Base-by-base conservation (phyloP, 2,329 filamentous ascomycete species). In the Hyphodiscus sp. region DNA sequence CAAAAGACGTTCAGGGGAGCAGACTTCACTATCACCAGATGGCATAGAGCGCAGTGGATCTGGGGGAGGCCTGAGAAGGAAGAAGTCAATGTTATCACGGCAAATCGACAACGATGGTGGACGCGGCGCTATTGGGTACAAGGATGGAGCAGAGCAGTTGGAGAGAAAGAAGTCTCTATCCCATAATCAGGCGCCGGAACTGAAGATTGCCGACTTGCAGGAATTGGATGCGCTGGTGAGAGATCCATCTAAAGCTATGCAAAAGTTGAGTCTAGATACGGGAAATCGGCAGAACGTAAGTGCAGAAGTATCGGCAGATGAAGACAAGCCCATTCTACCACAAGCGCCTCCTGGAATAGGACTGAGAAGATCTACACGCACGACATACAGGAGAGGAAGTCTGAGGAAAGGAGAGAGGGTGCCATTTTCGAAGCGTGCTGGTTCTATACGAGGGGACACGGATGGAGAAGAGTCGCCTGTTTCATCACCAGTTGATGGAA, bases 61-160 rank as follows among this genome's bases (percentile, higher is more conserved):
- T 5, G 68, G 64, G 13, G 81, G 81, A 16, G 80, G 87, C 41
- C 69, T 97, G 58, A 80, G 85, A 62, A 82, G 94, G 63, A 96
- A 95, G 71, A 96, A 94, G 71, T 97, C 92, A 0, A 96, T 95
- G 89, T 77, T 99, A 5, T 97, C 92, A 6, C 82, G 87, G 54
- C 91, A 97, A 68, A 88, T 99, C 55, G 88, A 96, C 62, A 87
- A 82, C 59, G 82, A 83, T 4, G 77, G 78, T 9, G 78, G 79
- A 0, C 73, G 73, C 55, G 76, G 73, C 20, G 76, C 72, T 18
- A 78, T 82, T 41, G 84, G 82, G 41, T 95, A 94, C 67, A 78
- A 86, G 57, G 91, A 96, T 72, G 91, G 90, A 19, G 87, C 90
- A 16, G 91, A 95, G 55, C 79, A 83, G 57, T 72, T 95, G 54